Evolutionary conservation across 2,329 filamentous ascomycete genomes (phyloP).

Genomic region (Epichloe gansuensis): DNA sequence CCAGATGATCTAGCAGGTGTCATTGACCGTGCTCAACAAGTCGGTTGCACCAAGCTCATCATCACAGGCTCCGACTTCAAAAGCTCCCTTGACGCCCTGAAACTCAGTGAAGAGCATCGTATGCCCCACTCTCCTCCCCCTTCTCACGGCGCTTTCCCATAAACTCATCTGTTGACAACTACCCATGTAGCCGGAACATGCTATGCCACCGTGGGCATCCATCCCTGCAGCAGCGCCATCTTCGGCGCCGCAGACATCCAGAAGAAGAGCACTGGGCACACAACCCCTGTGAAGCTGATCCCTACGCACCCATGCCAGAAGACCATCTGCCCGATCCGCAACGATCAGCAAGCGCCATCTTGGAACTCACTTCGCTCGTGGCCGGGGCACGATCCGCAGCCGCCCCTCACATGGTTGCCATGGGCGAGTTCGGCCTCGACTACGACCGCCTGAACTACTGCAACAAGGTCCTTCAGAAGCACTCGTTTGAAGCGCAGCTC

Average conservation of each 20-base stretch:
- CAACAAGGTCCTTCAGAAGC: constrained; percentile 64
- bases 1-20: constrained; percentile 64
- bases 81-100: constrained; percentile 63
- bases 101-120: constrained; percentile 65
- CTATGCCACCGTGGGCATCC: constrained; percentile 85
- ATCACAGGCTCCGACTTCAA: constrained; percentile 80
- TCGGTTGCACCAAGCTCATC: constrained; percentile 82
- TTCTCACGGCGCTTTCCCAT: background rate
- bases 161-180: background rate
- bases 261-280: constrained; percentile 27
- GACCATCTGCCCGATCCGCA: constrained; percentile 32
- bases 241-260: constrained; percentile 50
- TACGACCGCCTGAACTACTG: constrained; percentile 86
- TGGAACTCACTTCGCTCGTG: constrained; percentile 53
- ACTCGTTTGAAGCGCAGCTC: constrained; percentile 76
- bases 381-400: constrained; percentile 39
- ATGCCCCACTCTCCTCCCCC: constrained; percentile 9
- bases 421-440: constrained; percentile 92
- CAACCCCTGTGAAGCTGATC: constrained; percentile 41
- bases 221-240: constrained; percentile 75
- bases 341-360: constrained; percentile 38
- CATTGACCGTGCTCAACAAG: constrained; percentile 61
- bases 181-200: constrained; percentile 54
- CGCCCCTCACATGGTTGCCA: constrained; percentile 49
- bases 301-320: constrained; percentile 34